A percentile compares a stretch with the other conserved stretches of the same genome.
Evolutionary conservation across 768 basidiomycete genomes (phyloP).

Genomic region (Suillus clintonianus): DNA sequence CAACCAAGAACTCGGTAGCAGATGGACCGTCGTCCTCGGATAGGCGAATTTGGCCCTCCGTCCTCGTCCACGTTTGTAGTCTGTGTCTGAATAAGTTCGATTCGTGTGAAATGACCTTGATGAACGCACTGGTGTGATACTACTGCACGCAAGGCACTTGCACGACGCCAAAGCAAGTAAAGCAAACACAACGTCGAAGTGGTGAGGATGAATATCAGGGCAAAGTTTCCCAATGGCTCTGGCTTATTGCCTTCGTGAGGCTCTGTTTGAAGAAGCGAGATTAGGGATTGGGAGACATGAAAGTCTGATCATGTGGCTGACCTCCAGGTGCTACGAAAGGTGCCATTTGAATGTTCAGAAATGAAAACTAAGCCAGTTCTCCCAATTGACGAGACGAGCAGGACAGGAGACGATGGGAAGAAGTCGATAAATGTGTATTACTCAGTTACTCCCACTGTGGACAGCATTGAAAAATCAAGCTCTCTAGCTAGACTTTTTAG

Average conservation of each 20-base stretch:
- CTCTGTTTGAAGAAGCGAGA: slow-evolving; percentile 38
- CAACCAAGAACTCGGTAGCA: slow-evolving; percentile 64
- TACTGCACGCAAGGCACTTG: slow-evolving; percentile 53
- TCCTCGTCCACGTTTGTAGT: slow-evolving; percentile 53
- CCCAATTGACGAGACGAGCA: neutral
- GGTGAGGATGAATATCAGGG: slow-evolving; percentile 56
- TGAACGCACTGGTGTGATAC: slow-evolving; percentile 59
- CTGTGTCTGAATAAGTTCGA: slow-evolving; percentile 33
- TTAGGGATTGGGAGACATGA: neutral
- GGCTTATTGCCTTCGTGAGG: slow-evolving; percentile 62
- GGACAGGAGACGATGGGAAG: neutral
- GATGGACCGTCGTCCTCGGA: slow-evolving; percentile 73
- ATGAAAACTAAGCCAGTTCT: neutral
- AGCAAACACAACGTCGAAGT: slow-evolving; percentile 57
- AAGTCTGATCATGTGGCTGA: slow-evolving; percentile 3
- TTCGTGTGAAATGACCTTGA: neutral
- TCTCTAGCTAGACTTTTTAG: too few species aligned
- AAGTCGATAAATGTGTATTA: neutral
- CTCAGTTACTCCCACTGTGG: neutral
- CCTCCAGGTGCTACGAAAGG: slow-evolving; percentile 25
- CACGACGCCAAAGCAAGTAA: slow-evolving; percentile 65
- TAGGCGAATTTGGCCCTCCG: slow-evolving; percentile 63
- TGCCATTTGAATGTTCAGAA: slow-evolving; percentile 16
- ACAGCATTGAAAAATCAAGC: neutral
- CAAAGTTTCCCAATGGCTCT: slow-evolving; percentile 61